A percentile compares a stretch with the other conserved stretches of the same genome.
These are phyloP conservation scores for Naganishia antarctica DNA, from an alignment of 768 basidiomycete genomes.

Conservation along the genomic window DNA sequence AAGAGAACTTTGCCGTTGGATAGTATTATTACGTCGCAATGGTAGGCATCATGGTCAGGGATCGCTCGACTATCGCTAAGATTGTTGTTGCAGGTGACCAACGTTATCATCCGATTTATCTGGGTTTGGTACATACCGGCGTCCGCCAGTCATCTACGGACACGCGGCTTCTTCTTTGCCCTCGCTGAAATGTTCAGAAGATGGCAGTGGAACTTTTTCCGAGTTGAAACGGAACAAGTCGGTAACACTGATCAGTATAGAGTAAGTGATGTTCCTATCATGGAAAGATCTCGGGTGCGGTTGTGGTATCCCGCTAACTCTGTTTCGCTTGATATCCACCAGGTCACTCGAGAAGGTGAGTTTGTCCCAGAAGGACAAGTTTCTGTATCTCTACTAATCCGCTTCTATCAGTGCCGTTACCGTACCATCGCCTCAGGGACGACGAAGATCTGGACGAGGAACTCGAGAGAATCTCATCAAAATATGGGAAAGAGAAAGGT, in stretches of 20 bases:
- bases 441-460: conserved; percentile 28
- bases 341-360: conserved; percentile 27
- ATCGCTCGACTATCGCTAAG: background rate
- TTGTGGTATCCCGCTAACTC: too few relatives aligned
- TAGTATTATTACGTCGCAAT: conserved; percentile 46
- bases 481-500: conserved; percentile 8
- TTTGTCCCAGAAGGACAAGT: too few relatives aligned
- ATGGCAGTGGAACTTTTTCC: conserved; percentile 66
- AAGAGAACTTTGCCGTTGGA: too few relatives aligned
- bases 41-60: conserved; percentile 36
- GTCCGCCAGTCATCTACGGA: conserved; percentile 51
- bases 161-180: conserved; percentile 65
- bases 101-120: conserved; percentile 69
- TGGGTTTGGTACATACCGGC: conserved; percentile 76
- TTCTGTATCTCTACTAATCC: background rate
- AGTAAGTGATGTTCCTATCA: conserved; percentile 16
- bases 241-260: conserved; percentile 92
- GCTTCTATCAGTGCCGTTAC: conserved; percentile 15
- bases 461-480: background rate
- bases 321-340: too few relatives aligned
- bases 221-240: conserved; percentile 83
- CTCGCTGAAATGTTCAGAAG: conserved; percentile 72
- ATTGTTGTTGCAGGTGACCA: conserved; percentile 51
- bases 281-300: background rate
- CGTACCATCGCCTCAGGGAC: conserved; percentile 14